These are phyloP conservation scores for Tetraselmis striata DNA, from an alignment of 139 green algal genomes.

Conservation along the genomic window DNA sequence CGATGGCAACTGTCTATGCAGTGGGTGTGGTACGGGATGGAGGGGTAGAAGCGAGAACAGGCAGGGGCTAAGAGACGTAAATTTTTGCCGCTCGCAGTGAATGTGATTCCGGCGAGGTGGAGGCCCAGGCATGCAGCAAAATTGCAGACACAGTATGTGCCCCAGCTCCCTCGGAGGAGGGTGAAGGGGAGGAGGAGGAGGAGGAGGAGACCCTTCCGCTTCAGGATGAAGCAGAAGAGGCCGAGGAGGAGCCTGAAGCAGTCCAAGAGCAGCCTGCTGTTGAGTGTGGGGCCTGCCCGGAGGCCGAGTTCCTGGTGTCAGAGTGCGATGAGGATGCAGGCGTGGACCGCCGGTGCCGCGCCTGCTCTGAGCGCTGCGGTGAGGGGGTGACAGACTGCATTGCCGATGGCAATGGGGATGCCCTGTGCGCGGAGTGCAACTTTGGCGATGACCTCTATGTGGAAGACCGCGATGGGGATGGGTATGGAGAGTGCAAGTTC, in stretches of 20 bases:
- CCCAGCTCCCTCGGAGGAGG: neutral
- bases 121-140: neutral
- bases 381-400: neutral
- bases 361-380: neutral
- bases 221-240: too few relatives aligned
- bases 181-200: neutral
- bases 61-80: too few relatives aligned
- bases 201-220: too few relatives aligned
- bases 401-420: neutral
- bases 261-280: neutral
- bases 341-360: neutral
- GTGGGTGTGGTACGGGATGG: too few relatives aligned
- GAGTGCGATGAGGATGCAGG: neutral
- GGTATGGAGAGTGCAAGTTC: neutral
- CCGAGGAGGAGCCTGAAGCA: too few relatives aligned
- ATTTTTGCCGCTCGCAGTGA: too few relatives aligned
- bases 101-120: neutral
- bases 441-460: neutral
- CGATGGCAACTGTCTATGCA: too few relatives aligned
- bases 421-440: neutral
- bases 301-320: neutral
- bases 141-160: neutral
- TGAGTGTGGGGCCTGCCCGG: neutral
- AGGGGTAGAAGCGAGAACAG: too few relatives aligned
- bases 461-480: neutral